Evolutionary conservation across 1,284 basidiomycete genomes (phyloP).

Genomic region (Papiliotrema flavescens): DNA sequence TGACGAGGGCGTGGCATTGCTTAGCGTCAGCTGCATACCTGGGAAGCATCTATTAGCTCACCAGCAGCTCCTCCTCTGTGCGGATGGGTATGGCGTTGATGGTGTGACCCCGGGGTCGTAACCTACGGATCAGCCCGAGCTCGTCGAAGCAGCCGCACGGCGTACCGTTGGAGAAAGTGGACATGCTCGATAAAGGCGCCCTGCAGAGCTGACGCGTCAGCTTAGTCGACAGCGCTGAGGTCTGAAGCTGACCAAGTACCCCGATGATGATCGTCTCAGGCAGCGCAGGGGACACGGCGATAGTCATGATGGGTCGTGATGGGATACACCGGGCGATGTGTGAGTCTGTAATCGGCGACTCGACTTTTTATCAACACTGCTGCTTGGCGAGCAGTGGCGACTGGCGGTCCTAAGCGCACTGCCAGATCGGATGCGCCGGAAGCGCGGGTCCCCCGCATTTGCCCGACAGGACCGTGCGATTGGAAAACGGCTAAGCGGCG

Average conservation of each 20-base stretch:
- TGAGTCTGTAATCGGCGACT: neutral
- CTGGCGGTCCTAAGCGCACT: too few species aligned
- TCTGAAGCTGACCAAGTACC: constrained; percentile 1
- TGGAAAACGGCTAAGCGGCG: too few species aligned
- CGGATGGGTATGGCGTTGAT: constrained; percentile 59
- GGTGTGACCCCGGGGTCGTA: constrained; percentile 21
- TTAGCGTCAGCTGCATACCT: constrained; percentile 10
- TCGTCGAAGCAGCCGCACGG: neutral
- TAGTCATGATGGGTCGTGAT: constrained; percentile 2
- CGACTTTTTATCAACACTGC: neutral
- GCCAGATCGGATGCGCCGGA: too few species aligned
- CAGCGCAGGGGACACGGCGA: neutral
- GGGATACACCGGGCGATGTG: neutral
- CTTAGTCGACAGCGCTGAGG: neutral
- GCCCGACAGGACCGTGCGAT: too few species aligned
- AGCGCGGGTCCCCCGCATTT: too few species aligned
- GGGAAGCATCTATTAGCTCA: constrained; percentile 12
- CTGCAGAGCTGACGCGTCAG: constrained; percentile 66
- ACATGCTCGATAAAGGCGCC: constrained; percentile 89
- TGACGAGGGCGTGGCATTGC: constrained; percentile 78
- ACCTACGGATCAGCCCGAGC: constrained; percentile 8
- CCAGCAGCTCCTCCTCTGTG: constrained; percentile 66
- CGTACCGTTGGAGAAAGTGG: constrained; percentile 41
- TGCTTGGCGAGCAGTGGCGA: neutral
- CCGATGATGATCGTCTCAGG: constrained; percentile 8